These are phyloP conservation scores for Exophiala xenobiotica DNA, from an alignment of 2,329 filamentous ascomycete genomes.

Conservation along the genomic window DNA sequence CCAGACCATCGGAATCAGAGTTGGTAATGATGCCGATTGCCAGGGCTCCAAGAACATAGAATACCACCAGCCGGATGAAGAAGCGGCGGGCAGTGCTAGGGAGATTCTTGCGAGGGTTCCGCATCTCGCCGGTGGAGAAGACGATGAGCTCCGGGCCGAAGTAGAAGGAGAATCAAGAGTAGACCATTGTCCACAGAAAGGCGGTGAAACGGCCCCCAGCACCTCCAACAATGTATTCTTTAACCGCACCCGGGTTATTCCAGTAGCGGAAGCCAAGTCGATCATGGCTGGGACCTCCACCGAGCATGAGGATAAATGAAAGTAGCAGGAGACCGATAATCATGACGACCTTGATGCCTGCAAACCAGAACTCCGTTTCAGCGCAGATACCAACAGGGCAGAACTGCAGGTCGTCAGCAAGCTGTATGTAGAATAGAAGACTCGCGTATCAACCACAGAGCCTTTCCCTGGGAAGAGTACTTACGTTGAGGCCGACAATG, in stretches of 20 bases:
- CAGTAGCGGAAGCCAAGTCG: constrained; percentile 66
- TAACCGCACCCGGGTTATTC: constrained; percentile 62
- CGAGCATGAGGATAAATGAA: constrained; percentile 61
- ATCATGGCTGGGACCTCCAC: constrained; percentile 63
- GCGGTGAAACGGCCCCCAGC: constrained; percentile 41
- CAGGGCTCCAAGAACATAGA: constrained; percentile 72
- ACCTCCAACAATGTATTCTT: constrained; percentile 58
- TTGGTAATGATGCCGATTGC: constrained; percentile 68
- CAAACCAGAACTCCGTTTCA: constrained; percentile 62
- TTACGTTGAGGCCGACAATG: too few species aligned
- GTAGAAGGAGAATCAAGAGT: constrained; percentile 54
- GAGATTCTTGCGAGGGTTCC: constrained; percentile 68
- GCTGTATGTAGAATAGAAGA: too few species aligned
- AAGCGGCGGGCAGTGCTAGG: constrained; percentile 75
- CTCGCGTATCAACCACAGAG: too few species aligned
- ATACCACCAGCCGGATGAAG: constrained; percentile 72
- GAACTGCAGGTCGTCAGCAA: too few species aligned
- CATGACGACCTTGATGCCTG: constrained; percentile 66
- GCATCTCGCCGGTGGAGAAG: constrained; percentile 66
- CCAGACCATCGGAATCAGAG: constrained; percentile 59
- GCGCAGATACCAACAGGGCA: constrained; percentile 69
- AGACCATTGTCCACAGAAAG: constrained; percentile 26
- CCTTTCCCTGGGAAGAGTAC: too few species aligned
- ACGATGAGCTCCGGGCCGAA: constrained; percentile 67
- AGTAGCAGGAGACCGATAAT: constrained; percentile 66